Base-by-base conservation (phyloP, 2,329 filamentous ascomycete species). In the Sclerotinia minor region DNA sequence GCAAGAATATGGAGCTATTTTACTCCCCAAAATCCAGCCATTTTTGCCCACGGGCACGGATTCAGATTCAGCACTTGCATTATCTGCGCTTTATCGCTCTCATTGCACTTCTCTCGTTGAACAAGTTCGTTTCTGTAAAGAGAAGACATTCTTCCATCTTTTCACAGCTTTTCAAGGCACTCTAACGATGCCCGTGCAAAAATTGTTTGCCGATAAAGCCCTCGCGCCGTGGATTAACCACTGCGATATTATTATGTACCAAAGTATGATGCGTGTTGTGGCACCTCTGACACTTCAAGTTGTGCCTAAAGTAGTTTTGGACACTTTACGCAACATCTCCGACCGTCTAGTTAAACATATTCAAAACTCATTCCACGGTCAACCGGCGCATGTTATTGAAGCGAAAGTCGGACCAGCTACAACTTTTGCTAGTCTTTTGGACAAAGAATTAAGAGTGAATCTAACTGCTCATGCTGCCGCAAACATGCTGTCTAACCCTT, bases 151-250 rank as follows among this genome's bases (percentile, higher is more conserved):
- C 78, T 96, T 97, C 77, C 92, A 96, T 72, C 86, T 97, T 21
- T 97, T 96, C 77, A 94, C 91, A 7, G 95, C 94, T 0, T 98
- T 99, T 78, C 92, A 97, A 75, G 95, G 95, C 67, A 98, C 94
- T 2, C 85, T 99, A 74, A 99, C 95, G 0, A 96, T 97, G 79
- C 95, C 95, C 7, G 94, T 98, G 3, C 93, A 97, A 78, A 97
- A 96, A 78, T 81, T 99, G 2, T 90, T 99, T 75, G 88, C 89
- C 19, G 88, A 96, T 75, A 88, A 90, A 2, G 89, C 88, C 67
- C 82, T 98, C 67, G 92, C 93, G 3, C 85, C 90, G 1, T 99
- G 95, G 95, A 96, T 99, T 70, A 92, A 95, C 77, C 91, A 96
- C 77, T 97, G 92, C 77, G 95, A 99, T 78, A 96, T 95, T 80